A percentile compares a stretch with the other conserved stretches of the same genome.
phyloP scores from a whole-genome alignment of 306 rosid genomes.

The Parietaria judaica region DNA sequence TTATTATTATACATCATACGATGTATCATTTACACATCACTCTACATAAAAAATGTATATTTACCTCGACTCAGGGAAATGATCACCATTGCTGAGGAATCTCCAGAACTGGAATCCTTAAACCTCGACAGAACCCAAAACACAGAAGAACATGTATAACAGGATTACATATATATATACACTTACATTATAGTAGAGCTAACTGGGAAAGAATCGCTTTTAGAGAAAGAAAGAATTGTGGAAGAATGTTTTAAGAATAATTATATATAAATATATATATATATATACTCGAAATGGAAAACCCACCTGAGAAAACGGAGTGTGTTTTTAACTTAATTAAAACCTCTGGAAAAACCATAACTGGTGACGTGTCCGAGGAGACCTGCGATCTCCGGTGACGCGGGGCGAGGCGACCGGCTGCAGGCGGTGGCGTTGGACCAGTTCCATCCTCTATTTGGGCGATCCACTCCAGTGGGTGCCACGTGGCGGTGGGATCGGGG shows the following conservation, averaged over 20 bases:
- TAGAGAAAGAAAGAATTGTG: background rate
- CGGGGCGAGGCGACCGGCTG: conserved; percentile 28
- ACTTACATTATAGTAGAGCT: no score
- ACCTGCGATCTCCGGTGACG: conserved; percentile 16
- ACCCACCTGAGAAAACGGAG: conserved; percentile 36
- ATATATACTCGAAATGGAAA: conserved; percentile 2
- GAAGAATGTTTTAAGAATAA: background rate
- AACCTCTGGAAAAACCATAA: conserved; percentile 37
- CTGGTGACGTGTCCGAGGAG: background rate
- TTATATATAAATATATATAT: background rate
- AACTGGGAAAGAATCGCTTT: no score
- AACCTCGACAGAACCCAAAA: conserved; percentile 10
- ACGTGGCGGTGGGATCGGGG: conserved; percentile 53
- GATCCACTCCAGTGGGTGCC: conserved; percentile 16
- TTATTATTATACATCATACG: no score
- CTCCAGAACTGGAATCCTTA: conserved; percentile 18
- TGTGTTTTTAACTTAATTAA: conserved; percentile 1
- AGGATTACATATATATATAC: no score
- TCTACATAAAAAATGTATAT: background rate
- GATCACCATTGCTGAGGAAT: no score
- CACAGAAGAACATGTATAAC: no score
- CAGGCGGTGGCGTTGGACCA: conserved; percentile 36
- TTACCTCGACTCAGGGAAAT: background rate
- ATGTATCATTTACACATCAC: background rate
- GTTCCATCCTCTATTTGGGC: conserved; percentile 20